These are phyloP conservation scores for Vitis riparia DNA, from an alignment of 164 flowering plant genomes.

Conservation along the genomic window DNA sequence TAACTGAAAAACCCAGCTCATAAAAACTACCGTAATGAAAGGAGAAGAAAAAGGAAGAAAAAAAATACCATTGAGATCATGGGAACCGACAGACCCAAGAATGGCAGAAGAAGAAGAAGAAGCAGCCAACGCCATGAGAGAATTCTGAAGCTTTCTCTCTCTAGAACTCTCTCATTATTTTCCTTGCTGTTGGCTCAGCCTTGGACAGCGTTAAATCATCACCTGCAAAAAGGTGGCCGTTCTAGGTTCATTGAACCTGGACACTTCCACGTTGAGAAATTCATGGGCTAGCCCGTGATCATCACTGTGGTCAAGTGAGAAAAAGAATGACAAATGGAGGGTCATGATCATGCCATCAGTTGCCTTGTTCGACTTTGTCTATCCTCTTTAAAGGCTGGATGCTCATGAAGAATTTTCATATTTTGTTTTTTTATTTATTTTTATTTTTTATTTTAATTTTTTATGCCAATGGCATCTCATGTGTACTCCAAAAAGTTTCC, in stretches of 20 bases:
- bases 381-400: too few species aligned
- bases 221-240: neutral
- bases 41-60: neutral
- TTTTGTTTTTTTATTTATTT: too few species aligned
- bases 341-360: too few species aligned
- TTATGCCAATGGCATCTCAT: too few species aligned
- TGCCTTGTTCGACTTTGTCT: too few species aligned
- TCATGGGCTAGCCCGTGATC: neutral
- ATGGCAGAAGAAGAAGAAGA: conserved; percentile 27
- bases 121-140: conserved; percentile 24
- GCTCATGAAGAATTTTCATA: too few species aligned
- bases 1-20: neutral
- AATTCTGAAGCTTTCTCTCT: too few species aligned
- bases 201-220: neutral
- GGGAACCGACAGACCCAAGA: conserved; percentile 25
- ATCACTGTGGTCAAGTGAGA: neutral
- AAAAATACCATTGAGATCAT: conserved; percentile 31
- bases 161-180: too few species aligned
- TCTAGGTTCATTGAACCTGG: conserved; percentile 17
- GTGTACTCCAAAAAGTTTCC: too few species aligned
- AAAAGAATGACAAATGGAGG: neutral
- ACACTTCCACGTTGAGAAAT: neutral
- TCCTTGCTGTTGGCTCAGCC: too few species aligned
- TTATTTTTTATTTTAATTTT: too few species aligned
- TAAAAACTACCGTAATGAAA: neutral